Conservation (phyloP, 2,329 filamentous ascomycete genomes). For the Xylaria sp. region DNA sequence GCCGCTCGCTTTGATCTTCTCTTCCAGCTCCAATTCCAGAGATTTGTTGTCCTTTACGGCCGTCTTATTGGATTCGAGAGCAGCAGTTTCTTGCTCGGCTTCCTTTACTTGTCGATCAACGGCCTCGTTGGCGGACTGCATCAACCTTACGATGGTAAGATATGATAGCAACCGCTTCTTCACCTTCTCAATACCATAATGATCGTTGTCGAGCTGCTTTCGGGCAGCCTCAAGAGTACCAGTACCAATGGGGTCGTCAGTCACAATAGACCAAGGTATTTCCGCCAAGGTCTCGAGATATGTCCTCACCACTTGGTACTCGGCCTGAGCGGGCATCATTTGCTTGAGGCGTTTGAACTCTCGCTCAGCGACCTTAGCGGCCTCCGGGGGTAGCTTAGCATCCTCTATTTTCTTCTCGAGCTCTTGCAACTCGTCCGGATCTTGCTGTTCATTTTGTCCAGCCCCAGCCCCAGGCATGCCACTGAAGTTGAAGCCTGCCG, state of each 20-base stretch:
- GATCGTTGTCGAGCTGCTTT: conserved; percentile 93
- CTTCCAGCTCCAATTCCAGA: conserved; percentile 53
- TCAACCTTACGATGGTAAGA: conserved; percentile 92
- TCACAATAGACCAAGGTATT: conserved; percentile 89
- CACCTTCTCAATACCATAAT: conserved; percentile 95
- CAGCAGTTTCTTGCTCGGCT: conserved; percentile 67
- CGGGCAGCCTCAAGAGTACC: conserved; percentile 83
- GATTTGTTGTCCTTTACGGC: conserved; percentile 46
- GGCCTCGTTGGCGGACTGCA: conserved; percentile 88
- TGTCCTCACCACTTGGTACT: conserved; percentile 92
- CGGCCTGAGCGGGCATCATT: conserved; percentile 95
- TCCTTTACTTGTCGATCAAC: conserved; percentile 81
- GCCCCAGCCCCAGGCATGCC: conserved; percentile 60
- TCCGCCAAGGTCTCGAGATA: conserved; percentile 95
- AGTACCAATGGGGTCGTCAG: conserved; percentile 84
- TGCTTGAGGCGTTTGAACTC: conserved; percentile 90
- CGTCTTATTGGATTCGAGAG: conserved; percentile 57
- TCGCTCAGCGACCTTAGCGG: conserved; percentile 87
- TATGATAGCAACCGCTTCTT: conserved; percentile 98
- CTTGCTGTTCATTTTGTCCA: conserved; percentile 75
- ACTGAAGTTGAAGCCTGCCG: conserved; percentile 49
- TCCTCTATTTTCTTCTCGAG: conserved; percentile 87
- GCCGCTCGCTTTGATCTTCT: conserved; percentile 57
- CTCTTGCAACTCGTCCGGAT: conserved; percentile 90
- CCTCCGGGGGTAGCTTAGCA: conserved; percentile 84